Conservation (phyloP, 2,329 filamentous ascomycete genomes). For the Lachnellula cervina region DNA sequence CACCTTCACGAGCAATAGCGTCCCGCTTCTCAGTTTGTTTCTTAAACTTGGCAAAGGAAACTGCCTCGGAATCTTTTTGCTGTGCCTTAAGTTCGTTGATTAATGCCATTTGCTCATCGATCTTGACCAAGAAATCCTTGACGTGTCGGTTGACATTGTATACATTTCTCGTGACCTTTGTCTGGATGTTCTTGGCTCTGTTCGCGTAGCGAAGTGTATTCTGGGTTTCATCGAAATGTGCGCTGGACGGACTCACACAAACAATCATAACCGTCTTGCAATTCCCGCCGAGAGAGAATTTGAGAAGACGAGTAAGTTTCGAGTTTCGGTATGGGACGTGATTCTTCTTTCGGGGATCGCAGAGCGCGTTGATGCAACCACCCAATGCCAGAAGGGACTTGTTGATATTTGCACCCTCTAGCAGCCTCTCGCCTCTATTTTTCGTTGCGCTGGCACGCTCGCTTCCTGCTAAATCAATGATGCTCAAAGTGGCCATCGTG, state of each 20-base stretch:
- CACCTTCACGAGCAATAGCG: slow-evolving; percentile 67
- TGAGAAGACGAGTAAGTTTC: slow-evolving; percentile 89
- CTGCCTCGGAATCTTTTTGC: slow-evolving; percentile 79
- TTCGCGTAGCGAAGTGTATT: slow-evolving; percentile 98
- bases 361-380: slow-evolving; percentile 97
- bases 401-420: slow-evolving; percentile 98
- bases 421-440: slow-evolving; percentile 84
- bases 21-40: slow-evolving; percentile 88
- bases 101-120: slow-evolving; percentile 94
- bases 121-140: slow-evolving; percentile 98
- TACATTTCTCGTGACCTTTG: slow-evolving; percentile 97
- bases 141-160: slow-evolving; percentile 99
- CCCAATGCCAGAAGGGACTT: slow-evolving; percentile 92
- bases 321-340: slow-evolving; percentile 98
- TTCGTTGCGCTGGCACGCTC: slow-evolving; percentile 95
- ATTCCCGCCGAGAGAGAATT: slow-evolving; percentile 95
- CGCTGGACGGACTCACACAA: slow-evolving; percentile 92
- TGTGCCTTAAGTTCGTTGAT: slow-evolving; percentile 95
- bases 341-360: slow-evolving; percentile 83
- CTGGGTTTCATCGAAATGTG: slow-evolving; percentile 96
- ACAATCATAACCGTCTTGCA: slow-evolving; percentile 99
- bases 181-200: slow-evolving; percentile 98
- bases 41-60: slow-evolving; percentile 81
- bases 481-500: slow-evolving; percentile 96
- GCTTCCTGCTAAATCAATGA: slow-evolving; percentile 94